Evolutionary conservation across 2,329 filamentous ascomycete genomes (phyloP), one percentile per base, ranked within the genome.

Genomic region (Cladobotryum protrusum): DNA sequence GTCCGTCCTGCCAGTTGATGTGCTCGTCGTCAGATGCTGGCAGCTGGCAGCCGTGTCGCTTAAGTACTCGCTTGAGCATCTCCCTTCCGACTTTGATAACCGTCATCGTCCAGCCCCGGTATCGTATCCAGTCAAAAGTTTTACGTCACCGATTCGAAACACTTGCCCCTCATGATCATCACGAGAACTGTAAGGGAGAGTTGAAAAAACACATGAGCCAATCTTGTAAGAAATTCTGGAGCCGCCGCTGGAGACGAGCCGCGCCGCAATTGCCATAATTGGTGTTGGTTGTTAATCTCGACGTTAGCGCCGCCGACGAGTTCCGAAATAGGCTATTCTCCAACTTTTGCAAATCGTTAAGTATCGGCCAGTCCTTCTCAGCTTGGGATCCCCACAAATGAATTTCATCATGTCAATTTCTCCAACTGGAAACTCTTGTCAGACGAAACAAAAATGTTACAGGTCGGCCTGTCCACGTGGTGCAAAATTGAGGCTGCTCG

Each of bases 251-350:
- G 47, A 42, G 43, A 48, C 42, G 34, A 20, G 3, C 12, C 14
- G 24, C 50, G 50, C 46, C 50, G 50, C 24, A 24, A 40, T 49
- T 49, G 44, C 42, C 50, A 45, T 1, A 35, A 45, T 32, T 41
- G 35, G 50, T 5, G 14, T 19, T 29, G 24, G 24, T 29, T 9
- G 24, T 18, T 18, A 13, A n/a, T 14, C n/a, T 4, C 12, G 12
- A 18, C 19, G 51, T 33, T 53, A 53, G 51, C 48, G 47, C 44
- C 51, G 51, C 51, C 51, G 51, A 39, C 0, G 1, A 5, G 6
- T 40, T 43, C 51, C 47, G 12, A 33, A 12, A 41, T 3, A 20
- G 44, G 51, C 37, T 2, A 47, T 50, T 44, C 44, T 41, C 40
- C 37, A 41, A 43, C 37, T 17, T 47, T 39, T 18, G 18, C 39